Base-by-base conservation (phyloP, 768 basidiomycete species). In the Leucosporidium yakuticum region DNA sequence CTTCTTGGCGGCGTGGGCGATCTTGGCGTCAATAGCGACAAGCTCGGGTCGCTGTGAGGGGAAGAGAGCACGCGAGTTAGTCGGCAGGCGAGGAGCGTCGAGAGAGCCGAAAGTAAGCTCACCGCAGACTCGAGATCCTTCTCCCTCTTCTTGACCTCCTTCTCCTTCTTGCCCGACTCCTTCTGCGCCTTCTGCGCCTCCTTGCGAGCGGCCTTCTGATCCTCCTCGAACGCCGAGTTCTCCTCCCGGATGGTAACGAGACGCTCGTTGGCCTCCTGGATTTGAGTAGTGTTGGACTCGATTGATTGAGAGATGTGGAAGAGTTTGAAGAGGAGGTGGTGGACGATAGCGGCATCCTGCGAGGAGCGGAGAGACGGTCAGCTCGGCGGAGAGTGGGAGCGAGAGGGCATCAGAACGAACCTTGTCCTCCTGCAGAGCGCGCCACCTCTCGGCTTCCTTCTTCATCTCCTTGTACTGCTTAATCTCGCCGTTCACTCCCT, bases 391-490 rank as follows among this genome's bases (percentile, higher is more conserved):
- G 48, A 15, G 36, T 11, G 50, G 25, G 20, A 7, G 34, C 15
- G 31, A 25, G 25, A 65, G 62, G 60, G 34, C 63, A 65, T n/a
- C 20, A 64, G 8, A 6, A 80, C 86, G 39, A 51, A 91, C 91
- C 77, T 84, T 81, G 74, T 93, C 87, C 63, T 88, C 81, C 74
- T 85, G 84, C 20, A 98, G 80, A 12, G 81, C 82, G 77, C 93
- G 88, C 74, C 94, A 97, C 53, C 88, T 82, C 72, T 91, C 89
- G 6, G 93, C 91, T 77, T 98, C 95, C 7, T 84, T 85, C 79
- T 94, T 92, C 80, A 98, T 96, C 77, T 97, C 93, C 80, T 91
- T 92, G 80, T 94, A 98, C 76, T 95, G 92, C 78, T 90, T 93
- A 73, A 96, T 93, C 78, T 99, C 96, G 12, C 90, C 90, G 0